phyloP scores from a whole-genome alignment of 352 stramenopile species.

The Globisporangium iwayamae region DNA sequence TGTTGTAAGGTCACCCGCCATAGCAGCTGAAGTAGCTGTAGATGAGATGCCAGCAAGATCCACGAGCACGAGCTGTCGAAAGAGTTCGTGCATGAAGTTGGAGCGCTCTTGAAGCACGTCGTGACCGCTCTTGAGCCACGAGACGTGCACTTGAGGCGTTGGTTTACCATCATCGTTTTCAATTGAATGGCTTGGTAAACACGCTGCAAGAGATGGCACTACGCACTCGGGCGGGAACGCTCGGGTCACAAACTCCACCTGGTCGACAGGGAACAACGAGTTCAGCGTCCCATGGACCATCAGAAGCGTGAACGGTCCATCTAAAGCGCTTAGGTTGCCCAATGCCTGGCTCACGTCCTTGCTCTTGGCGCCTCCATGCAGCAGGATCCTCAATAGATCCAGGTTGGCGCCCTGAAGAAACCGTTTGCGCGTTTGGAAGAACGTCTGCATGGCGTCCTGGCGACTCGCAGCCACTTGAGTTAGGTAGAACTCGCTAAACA shows the following conservation, averaged over 20 bases:
- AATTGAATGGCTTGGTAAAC: constrained; percentile 13
- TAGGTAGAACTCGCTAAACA: constrained; percentile 69
- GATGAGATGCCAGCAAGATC: background rate
- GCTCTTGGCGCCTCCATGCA: constrained; percentile 51
- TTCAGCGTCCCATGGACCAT: constrained; percentile 63
- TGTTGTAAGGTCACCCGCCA: background rate
- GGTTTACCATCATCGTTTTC: background rate
- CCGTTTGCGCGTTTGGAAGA: constrained; percentile 40
- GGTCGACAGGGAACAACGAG: constrained; percentile 30
- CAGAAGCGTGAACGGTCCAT: constrained; percentile 42
- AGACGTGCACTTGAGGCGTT: constrained; percentile 32
- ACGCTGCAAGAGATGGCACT: constrained; percentile 6
- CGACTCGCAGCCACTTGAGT: constrained; percentile 45
- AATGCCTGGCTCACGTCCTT: constrained; percentile 22
- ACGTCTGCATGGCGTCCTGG: constrained; percentile 36
- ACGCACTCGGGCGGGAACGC: constrained; percentile 18
- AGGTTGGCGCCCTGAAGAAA: constrained; percentile 41
- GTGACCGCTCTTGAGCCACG: constrained; percentile 78
- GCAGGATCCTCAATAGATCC: constrained; percentile 30
- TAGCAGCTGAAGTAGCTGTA: background rate
- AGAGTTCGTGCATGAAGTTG: constrained; percentile 49
- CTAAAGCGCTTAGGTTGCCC: constrained; percentile 25
- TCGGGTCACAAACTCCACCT: constrained; percentile 24
- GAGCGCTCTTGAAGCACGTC: constrained; percentile 65
- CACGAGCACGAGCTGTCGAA: constrained; percentile 34